phyloP scores from a whole-genome alignment of 2,329 filamentous ascomycete species.

The Alternaria solani region DNA sequence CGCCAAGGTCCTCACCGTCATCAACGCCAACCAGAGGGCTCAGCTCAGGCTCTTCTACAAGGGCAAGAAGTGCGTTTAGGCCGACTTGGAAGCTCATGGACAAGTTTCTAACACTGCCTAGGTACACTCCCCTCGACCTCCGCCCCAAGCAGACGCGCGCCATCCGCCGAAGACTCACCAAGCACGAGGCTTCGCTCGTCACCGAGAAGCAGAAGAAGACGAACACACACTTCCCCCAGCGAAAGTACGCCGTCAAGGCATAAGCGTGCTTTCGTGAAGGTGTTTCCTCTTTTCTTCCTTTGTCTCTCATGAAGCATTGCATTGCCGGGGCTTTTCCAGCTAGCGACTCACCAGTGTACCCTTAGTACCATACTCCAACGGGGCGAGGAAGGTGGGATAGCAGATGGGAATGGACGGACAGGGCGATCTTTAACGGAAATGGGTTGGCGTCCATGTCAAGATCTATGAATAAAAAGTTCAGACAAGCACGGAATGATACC shows the following conservation, averaged over 20 bases:
- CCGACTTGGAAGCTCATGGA: conserved; percentile 4
- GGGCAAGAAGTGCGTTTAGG: conserved; percentile 79
- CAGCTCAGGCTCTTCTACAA: conserved; percentile 98
- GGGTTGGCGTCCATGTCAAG: conserved; percentile 53
- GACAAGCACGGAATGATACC: conserved; percentile 34
- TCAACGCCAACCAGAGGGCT: conserved; percentile 99
- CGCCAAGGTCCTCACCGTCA: conserved; percentile 97
- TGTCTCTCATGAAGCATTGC: conserved; percentile 53
- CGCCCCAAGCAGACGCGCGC: conserved; percentile 97
- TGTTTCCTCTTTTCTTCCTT: conserved; percentile 49
- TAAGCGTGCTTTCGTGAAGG: conserved; percentile 41
- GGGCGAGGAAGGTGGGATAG: conserved; percentile 43
- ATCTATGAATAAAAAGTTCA: conserved; percentile 54
- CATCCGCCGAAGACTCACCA: conserved; percentile 92
- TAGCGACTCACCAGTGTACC: conserved; percentile 52
- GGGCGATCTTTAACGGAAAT: conserved; percentile 50
- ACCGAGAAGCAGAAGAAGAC: conserved; percentile 98
- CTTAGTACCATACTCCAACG: conserved; percentile 48
- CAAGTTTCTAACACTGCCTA: conserved; percentile 35
- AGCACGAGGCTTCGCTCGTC: conserved; percentile 83
- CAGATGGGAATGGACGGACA: conserved; percentile 40
- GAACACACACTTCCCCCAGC: conserved; percentile 93
- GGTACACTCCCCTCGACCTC: conserved; percentile 95
- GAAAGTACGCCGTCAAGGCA: conserved; percentile 99
- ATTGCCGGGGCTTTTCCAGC: conserved; percentile 51